Conservation (phyloP, 2,329 filamentous ascomycete species). For the Penicillium verrucosum region DNA sequence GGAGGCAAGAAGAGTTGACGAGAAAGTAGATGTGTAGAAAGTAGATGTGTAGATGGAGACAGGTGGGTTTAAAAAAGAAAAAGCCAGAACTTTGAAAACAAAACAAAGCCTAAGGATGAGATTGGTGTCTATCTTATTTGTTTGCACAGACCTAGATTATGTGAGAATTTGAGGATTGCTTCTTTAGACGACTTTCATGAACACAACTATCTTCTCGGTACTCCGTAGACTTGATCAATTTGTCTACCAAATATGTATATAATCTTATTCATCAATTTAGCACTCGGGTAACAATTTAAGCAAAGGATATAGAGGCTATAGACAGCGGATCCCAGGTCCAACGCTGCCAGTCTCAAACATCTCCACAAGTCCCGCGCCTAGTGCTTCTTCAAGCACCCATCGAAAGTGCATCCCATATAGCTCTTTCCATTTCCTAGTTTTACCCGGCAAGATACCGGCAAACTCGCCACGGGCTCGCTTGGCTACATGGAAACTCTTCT, state of each 20-base stretch:
- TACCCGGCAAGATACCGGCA: constrained; percentile 53
- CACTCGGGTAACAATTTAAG: not conserved
- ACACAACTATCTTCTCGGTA: not conserved
- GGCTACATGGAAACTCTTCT: constrained; percentile 44
- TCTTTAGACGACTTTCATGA: not conserved
- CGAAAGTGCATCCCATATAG: constrained; percentile 59
- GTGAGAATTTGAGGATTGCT: not conserved
- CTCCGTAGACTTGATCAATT: not conserved
- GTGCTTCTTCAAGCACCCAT: constrained; percentile 59
- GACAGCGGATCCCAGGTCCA: constrained; percentile 51
- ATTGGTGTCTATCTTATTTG: not conserved
- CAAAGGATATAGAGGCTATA: constrained; percentile 23
- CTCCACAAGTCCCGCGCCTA: constrained; percentile 60
- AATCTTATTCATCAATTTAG: not conserved
- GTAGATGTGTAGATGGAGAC: not conserved
- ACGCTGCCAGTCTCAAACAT: constrained; percentile 63
- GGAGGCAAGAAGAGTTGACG: not conserved
- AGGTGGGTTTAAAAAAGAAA: not conserved
- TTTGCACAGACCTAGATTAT: not conserved
- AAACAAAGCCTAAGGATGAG: not conserved
- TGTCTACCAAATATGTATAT: not conserved
- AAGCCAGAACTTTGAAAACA: not conserved
- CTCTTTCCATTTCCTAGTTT: constrained; percentile 62
- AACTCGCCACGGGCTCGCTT: constrained; percentile 58
- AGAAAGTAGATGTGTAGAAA: not conserved